Conservation (phyloP, 139 green algal genomes). For the Tetraselmis chui region DNA sequence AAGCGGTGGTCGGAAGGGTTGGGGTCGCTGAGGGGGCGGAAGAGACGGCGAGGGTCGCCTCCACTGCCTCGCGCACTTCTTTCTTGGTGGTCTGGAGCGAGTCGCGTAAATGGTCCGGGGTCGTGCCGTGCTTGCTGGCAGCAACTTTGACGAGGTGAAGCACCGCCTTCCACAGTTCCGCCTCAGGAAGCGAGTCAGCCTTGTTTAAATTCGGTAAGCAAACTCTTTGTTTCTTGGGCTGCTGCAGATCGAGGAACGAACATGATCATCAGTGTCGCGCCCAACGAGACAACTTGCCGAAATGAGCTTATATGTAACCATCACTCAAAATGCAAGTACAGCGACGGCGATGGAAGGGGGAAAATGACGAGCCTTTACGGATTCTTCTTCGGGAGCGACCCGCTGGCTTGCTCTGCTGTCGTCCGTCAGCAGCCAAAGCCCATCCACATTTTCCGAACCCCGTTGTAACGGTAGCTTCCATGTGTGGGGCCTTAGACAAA, state of each 20-base stretch:
- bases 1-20: not conserved
- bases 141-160: not conserved
- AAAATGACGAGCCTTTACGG: not conserved
- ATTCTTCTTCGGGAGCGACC: not conserved
- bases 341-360: no score
- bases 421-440: not conserved
- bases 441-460: not conserved
- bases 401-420: not conserved
- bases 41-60: not conserved
- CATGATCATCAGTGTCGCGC: not conserved
- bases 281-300: no score
- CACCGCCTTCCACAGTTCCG: not conserved
- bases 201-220: not conserved
- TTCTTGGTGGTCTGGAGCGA: not conserved
- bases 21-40: no score
- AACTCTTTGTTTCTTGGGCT: not conserved
- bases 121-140: not conserved
- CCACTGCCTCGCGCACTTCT: not conserved
- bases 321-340: no score
- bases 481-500: conserved; percentile 13
- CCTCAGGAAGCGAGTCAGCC: not conserved
- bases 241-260: not conserved
- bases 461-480: not conserved
- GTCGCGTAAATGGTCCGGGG: not conserved
- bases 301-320: no score